Evolutionary conservation across 352 stramenopile species (phyloP), one percentile per base, ranked within the genome.

Genomic region (Globisporangium perplexum): DNA sequence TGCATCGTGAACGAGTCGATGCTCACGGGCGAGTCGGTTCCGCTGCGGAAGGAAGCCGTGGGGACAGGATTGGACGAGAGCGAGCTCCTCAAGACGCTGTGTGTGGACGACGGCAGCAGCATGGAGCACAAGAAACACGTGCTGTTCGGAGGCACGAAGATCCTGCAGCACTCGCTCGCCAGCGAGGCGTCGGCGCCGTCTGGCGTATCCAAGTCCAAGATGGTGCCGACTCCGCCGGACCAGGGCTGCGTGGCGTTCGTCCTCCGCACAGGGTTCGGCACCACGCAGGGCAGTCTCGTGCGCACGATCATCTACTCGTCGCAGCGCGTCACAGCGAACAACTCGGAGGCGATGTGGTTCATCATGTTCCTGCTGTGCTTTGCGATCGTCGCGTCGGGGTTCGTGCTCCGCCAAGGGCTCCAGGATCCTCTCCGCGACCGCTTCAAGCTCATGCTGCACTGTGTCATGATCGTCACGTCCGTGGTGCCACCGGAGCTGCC

Each of bases 1-100:
- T 94, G 81, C 53, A 86, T 99, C 18, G 89, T 98, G 10, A 98
- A 98, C 71, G 96, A 99, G 72, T 93, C 96, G 12, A 96, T 98
- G 76, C 75, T 99, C 22, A 98, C 96, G 7, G 96, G 96, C 36
- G 96, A 99, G 66, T 97, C 83, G 7, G 75, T 98, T 14, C 93
- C 94, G 7, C 78, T 98, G 60, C 72, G 94, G 7, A 99, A 99
- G 62, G 88, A 96, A 62, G 72, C 60, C 4, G 50, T 90, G 1
- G 45, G 36, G 6, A 14, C 28, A 7, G 47, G 46, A 15, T 11
- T 63, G 41, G 43, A 67, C 31, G 52, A 47, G 18, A 45, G 49
- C 15, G 59, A 57, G 15, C 59, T 63, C 20, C 31, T 62, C 10
- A 33, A 66, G 33, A 49, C 28, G 12, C 4, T 70, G 5, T 38